Conservation (phyloP, 106 monocot species). For the Allium fistulosum region DNA sequence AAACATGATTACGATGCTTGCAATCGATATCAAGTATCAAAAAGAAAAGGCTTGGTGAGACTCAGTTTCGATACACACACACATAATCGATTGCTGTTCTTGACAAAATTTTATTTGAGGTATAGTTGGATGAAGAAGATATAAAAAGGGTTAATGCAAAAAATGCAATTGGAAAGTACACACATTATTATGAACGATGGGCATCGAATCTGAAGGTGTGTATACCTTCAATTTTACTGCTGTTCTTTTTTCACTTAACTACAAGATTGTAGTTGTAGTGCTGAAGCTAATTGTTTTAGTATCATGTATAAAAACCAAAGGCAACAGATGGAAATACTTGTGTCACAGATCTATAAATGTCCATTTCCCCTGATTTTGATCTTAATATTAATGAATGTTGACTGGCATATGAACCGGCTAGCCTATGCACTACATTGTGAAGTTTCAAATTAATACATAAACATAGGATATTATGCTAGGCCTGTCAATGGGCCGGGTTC, state of each 20-base stretch:
- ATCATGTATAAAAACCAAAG: no score
- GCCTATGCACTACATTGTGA: no score
- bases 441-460: no score
- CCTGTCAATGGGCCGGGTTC: no score
- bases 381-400: not conserved
- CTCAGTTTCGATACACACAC: not conserved
- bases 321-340: no score
- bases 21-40: not conserved
- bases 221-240: not conserved
- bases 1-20: not conserved
- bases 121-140: conserved; percentile 31
- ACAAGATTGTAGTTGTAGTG: no score
- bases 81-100: not conserved
- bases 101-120: not conserved
- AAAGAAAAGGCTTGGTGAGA: not conserved
- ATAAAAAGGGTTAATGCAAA: conserved; percentile 27
- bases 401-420: no score
- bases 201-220: conserved; percentile 9
- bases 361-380: not conserved
- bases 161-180: conserved; percentile 27
- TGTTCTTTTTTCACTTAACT: not conserved
- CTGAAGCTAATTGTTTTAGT: no score
- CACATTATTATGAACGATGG: conserved; percentile 47
- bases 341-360: no score
- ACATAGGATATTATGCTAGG: no score